These are phyloP conservation scores for Grosmannia huntii DNA, from an alignment of 2,329 filamentous ascomycete genomes.

Conservation along the genomic window DNA sequence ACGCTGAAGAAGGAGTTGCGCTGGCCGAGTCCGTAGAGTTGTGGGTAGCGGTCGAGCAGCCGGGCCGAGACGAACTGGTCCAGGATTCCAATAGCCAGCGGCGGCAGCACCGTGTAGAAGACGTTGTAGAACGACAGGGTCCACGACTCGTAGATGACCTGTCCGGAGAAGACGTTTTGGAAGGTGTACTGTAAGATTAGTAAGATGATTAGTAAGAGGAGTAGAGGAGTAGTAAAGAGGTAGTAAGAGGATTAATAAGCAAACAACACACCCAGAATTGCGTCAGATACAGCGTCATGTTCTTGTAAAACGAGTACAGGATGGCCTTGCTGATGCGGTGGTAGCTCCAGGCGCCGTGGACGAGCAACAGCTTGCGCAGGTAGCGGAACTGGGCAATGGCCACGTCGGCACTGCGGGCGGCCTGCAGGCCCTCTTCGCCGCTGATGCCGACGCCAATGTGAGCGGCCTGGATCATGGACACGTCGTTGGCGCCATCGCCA, in stretches of 20 bases:
- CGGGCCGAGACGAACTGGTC: slow-evolving; percentile 96
- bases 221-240: no score
- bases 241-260: no score
- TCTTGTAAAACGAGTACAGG: slow-evolving; percentile 98
- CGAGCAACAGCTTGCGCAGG: slow-evolving; percentile 82
- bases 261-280: slow-evolving; percentile 77
- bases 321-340: slow-evolving; percentile 95
- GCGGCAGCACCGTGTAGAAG: slow-evolving; percentile 88
- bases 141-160: slow-evolving; percentile 99
- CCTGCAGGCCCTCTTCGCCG: slow-evolving; percentile 91
- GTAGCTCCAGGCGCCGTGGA: slow-evolving; percentile 96
- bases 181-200: slow-evolving; percentile 63
- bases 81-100: slow-evolving; percentile 87
- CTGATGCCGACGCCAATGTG: slow-evolving; percentile 97
- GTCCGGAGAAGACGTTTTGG: slow-evolving; percentile 94
- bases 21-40: slow-evolving; percentile 87
- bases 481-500: slow-evolving; percentile 94
- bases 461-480: slow-evolving; percentile 99
- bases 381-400: slow-evolving; percentile 93
- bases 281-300: slow-evolving; percentile 96
- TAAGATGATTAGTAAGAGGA: background rate
- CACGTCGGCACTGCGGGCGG: slow-evolving; percentile 88
- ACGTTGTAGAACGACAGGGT: slow-evolving; percentile 99
- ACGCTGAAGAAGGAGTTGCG: slow-evolving; percentile 87
- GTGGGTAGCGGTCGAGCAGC: slow-evolving; percentile 86